Base-by-base conservation (phyloP, 768 basidiomycete species). In the Candolleomyces aberdarensis region DNA sequence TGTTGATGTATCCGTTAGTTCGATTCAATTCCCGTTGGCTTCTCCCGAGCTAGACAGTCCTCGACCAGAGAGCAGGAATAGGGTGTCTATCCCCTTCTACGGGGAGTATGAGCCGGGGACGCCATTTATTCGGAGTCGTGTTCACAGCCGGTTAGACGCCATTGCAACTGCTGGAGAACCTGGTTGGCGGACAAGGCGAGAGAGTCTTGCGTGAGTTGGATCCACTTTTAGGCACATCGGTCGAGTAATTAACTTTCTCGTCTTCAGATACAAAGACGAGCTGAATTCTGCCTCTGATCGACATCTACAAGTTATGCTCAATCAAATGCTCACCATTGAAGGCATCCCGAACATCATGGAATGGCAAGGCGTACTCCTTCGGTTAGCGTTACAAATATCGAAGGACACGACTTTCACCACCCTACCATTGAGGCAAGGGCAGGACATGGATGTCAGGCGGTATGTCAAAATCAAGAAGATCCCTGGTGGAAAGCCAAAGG, bases 401-500 rank as follows among this genome's bases (percentile, higher is more conserved):
- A 85, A 87, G 20, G 91, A 93, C 59, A 78, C 96, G 60, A 90
- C 92, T 0, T 92, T 94, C 70, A 89, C 89, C 3, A 68, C 81
- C 6, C 71, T 81, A 26, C 80, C 82, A 53, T 87, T 92, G 64
- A 83, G 88, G 5, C 88, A 92, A 70, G 94, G 94, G 1, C 92
- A 94, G 66, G 91, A 93, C 64, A 95, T 98, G 87, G 97, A 98
- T 72, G 89, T 97, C 22, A 82, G 96, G 36, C 85, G 89, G 43
- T 97, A 96, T 66, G 94, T 98, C 51, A 98, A 98, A 76, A 96
- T 98, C 74, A 98, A 99, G 79, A 96, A 96, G 75, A 90, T 98
- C 15, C 96, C 97, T 0, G 97, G 97, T 22, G 97, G 97, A 4
- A 79, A 84, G 41, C 95, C 96, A 19, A 83, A 80, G 29, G 94